These are phyloP conservation scores for Plasmodium gallinaceum DNA, from an alignment of 169 alveolate genomes.

Conservation along the genomic window DNA sequence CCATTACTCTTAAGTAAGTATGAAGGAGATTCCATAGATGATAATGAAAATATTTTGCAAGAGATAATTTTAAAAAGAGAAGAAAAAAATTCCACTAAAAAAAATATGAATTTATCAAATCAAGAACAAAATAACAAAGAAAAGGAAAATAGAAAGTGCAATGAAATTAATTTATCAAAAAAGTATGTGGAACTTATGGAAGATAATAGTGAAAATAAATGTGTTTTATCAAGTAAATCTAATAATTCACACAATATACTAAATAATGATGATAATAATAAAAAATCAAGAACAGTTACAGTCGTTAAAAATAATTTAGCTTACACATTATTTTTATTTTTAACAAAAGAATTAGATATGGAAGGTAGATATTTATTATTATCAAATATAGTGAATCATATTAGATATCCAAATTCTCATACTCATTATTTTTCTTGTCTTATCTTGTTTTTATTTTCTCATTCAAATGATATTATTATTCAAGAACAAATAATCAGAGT, in stretches of 20 bases:
- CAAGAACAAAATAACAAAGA: not conserved
- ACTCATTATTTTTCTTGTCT: constrained; percentile 94
- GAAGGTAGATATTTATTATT: constrained; percentile 91
- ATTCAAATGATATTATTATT: constrained; percentile 89
- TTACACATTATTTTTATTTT: constrained; percentile 81
- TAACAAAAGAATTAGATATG: constrained; percentile 87
- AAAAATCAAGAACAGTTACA: constrained; percentile 13
- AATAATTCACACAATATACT: not conserved
- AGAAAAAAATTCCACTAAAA: constrained; percentile 8
- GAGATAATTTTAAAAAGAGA: constrained; percentile 18
- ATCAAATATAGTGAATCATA: constrained; percentile 95
- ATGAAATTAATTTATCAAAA: constrained; percentile 10
- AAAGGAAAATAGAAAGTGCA: not conserved
- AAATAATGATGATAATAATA: constrained; percentile 7
- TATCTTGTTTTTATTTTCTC: constrained; percentile 81
- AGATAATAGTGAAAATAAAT: constrained; percentile 8
- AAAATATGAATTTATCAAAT: not conserved
- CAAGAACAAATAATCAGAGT: constrained; percentile 94
- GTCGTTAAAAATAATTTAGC: constrained; percentile 67
- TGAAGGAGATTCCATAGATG: constrained; percentile 16
- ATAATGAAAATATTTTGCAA: constrained; percentile 23
- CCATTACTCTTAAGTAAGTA: constrained; percentile 37
- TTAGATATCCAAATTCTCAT: constrained; percentile 96
- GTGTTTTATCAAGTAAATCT: not conserved
- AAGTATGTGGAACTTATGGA: constrained; percentile 67